Evolutionary conservation across 441 rosid species (phyloP).

Genomic region (Hura crepitans): DNA sequence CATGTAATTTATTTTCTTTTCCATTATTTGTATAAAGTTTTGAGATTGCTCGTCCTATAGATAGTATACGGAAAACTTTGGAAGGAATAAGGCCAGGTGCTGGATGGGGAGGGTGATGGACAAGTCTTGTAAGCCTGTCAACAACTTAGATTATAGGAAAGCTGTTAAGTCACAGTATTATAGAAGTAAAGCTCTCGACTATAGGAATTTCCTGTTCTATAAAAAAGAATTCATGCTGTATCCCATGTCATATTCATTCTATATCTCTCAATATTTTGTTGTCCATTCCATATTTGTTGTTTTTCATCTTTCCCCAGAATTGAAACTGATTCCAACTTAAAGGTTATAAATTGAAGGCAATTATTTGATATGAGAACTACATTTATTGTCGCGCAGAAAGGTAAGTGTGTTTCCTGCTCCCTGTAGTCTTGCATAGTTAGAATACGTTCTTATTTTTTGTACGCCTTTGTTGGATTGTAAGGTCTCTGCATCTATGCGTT

Average conservation of each 20-base stretch:
- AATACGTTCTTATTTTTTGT: neutral
- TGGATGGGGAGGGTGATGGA: neutral
- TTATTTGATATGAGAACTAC: neutral
- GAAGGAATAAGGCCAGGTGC: constrained; percentile 21
- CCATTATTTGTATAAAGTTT: constrained; percentile 43
- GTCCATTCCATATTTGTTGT: too few relatives aligned
- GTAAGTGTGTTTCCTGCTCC: too few relatives aligned
- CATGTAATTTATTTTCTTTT: constrained; percentile 35
- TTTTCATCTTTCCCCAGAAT: too few relatives aligned
- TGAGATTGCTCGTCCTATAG: constrained; percentile 34
- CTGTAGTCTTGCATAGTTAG: neutral
- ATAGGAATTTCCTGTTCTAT: constrained; percentile 11
- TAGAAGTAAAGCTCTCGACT: constrained; percentile 11
- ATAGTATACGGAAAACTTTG: constrained; percentile 30
- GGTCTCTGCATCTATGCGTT: constrained; percentile 64
- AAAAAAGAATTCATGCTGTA: constrained; percentile 7
- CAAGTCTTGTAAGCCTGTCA: constrained; percentile 14
- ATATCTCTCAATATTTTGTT: neutral
- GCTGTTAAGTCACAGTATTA: constrained; percentile 4
- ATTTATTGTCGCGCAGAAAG: too few relatives aligned
- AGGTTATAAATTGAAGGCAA: neutral
- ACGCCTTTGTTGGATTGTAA: constrained; percentile 20
- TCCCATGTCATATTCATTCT: neutral
- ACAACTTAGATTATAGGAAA: constrained; percentile 11
- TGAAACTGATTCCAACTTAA: too few relatives aligned